Evolutionary conservation across 2,329 filamentous ascomycete species (phyloP).

Genomic region (Neonectria punicea): DNA sequence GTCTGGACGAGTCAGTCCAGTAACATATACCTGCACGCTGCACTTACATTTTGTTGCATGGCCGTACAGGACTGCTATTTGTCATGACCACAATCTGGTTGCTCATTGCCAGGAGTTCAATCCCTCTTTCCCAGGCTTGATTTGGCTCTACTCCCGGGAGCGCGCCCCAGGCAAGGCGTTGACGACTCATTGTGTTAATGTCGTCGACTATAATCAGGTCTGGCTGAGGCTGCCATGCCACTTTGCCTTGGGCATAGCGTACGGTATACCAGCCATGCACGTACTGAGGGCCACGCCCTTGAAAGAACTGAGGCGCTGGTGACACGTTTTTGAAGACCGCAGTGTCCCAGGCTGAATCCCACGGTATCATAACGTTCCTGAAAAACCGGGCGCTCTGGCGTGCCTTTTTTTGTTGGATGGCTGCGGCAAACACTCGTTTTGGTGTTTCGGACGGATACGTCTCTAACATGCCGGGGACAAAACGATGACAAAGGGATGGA

Average conservation of each 20-base stretch:
- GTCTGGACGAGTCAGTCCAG: slow-evolving; percentile 21
- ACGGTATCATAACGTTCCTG: slow-evolving; percentile 20
- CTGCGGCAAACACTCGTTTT: slow-evolving; percentile 25
- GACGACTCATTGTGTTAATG: slow-evolving; percentile 31
- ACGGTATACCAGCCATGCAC: slow-evolving; percentile 13
- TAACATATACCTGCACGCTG: background rate
- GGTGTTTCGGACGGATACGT: slow-evolving; percentile 12
- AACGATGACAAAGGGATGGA: slow-evolving; percentile 32
- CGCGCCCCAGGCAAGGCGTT: slow-evolving; percentile 30
- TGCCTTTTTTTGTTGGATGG: slow-evolving; percentile 25
- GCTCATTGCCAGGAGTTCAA: slow-evolving; percentile 9
- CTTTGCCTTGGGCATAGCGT: slow-evolving; percentile 37
- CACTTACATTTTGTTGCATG: slow-evolving; percentile 23
- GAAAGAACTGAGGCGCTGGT: background rate
- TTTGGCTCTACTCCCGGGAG: slow-evolving; percentile 13
- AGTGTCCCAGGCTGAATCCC: slow-evolving; percentile 28
- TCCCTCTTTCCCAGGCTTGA: slow-evolving; percentile 18
- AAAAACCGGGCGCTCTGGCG: slow-evolving; percentile 22
- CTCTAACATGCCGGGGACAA: slow-evolving; percentile 45
- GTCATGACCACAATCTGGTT: background rate
- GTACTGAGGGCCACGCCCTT: background rate
- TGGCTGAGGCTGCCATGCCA: slow-evolving; percentile 42
- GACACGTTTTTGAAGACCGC: slow-evolving; percentile 1
- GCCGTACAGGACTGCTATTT: background rate
- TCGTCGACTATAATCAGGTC: slow-evolving; percentile 41